Percentiles rank a stretch among this genome's conserved stretches.
Conservation (phyloP, 2,329 filamentous ascomycete genomes). For the Hypoxylon rubiginosum region DNA sequence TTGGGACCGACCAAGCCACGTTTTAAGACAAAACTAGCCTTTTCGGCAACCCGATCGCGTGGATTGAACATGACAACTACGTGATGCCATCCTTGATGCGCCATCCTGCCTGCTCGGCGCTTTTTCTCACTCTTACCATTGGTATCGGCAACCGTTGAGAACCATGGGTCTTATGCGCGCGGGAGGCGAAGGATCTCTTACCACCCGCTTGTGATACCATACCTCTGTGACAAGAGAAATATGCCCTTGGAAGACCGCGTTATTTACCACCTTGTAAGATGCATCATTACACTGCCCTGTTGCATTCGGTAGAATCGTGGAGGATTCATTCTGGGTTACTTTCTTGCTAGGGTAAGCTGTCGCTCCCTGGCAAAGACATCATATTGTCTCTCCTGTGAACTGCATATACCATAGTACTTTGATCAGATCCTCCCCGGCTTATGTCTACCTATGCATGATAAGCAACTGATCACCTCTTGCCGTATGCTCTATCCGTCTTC, state of each 20-base stretch:
- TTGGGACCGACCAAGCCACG: constrained; percentile 23
- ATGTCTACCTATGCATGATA: constrained; percentile 23
- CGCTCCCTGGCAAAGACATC: constrained; percentile 27
- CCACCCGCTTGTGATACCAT: constrained; percentile 30
- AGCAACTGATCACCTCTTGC: constrained; percentile 20
- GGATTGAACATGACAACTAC: constrained; percentile 7
- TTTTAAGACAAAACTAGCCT: constrained; percentile 18
- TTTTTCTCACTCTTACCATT: constrained; percentile 12
- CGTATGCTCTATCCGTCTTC: constrained; percentile 5
- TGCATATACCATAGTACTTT: constrained; percentile 16
- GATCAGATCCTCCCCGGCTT: constrained; percentile 25
- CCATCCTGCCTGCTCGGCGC: constrained; percentile 16
- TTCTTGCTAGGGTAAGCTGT: constrained; percentile 8
- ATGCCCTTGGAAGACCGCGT: constrained; percentile 30
- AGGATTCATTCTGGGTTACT: constrained; percentile 18
- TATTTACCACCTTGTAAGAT: constrained; percentile 38
- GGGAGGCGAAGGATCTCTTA: constrained; percentile 38
- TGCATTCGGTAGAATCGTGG: constrained; percentile 37
- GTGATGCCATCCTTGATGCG: not conserved
- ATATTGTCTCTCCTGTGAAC: constrained; percentile 25
- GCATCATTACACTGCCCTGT: constrained; percentile 27
- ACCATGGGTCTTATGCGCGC: constrained; percentile 35
- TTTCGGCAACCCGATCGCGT: constrained; percentile 17
- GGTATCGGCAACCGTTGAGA: constrained; percentile 29
- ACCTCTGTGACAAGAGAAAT: constrained; percentile 5